Evolutionary conservation across 345 rosid species (phyloP).

Genomic region (Salix dunnii): DNA sequence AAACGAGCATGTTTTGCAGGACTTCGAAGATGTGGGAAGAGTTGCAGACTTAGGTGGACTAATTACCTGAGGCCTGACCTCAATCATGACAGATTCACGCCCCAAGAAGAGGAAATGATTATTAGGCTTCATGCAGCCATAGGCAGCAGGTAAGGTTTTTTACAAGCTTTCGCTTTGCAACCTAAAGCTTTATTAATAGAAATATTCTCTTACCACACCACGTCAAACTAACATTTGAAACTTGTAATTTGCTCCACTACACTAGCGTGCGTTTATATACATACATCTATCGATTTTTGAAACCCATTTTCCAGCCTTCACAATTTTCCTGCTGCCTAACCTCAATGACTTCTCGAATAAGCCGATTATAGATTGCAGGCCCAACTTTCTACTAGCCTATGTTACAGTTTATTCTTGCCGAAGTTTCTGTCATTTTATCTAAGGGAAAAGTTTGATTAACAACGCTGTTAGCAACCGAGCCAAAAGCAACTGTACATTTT

Average conservation of each 20-base stretch:
- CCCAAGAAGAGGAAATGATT: conserved; percentile 82
- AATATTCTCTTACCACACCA: neutral
- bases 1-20: conserved; percentile 32
- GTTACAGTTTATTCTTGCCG: neutral
- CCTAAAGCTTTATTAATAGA: neutral
- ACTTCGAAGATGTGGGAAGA: conserved; percentile 71
- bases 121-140: conserved; percentile 83
- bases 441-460: neutral
- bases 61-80: conserved; percentile 58
- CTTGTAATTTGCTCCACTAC: neutral
- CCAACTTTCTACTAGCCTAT: neutral
- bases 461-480: neutral
- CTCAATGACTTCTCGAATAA: neutral
- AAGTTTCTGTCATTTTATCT: neutral
- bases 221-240: neutral
- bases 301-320: neutral
- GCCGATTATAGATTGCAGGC: neutral
- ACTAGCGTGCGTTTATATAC: neutral
- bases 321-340: neutral
- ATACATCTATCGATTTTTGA: no score
- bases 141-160: conserved; percentile 64
- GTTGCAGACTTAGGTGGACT: conserved; percentile 75
- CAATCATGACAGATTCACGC: conserved; percentile 64
- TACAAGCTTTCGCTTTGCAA: neutral
- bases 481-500: neutral